These are phyloP conservation scores for Colletotrichum sublineola DNA, from an alignment of 2,329 filamentous ascomycete species.

Conservation along the genomic window DNA sequence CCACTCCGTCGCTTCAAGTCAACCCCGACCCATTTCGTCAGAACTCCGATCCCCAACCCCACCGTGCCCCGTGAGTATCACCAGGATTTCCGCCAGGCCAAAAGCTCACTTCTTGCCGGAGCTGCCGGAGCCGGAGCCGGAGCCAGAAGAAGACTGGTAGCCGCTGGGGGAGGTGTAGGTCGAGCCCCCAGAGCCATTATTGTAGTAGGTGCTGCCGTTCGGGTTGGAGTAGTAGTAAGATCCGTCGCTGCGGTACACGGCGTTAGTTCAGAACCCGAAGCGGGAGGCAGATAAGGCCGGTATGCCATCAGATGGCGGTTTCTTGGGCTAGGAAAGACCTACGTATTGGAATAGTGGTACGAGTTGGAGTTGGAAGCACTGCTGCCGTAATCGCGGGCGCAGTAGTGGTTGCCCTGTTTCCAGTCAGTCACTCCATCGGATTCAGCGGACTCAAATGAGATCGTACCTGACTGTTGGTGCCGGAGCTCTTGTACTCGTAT, in stretches of 20 bases:
- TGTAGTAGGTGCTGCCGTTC: slow-evolving; percentile 77
- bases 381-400: slow-evolving; percentile 73
- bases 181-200: slow-evolving; percentile 68
- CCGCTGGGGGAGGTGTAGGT: slow-evolving; percentile 72
- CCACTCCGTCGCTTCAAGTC: background rate
- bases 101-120: slow-evolving; percentile 34
- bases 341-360: slow-evolving; percentile 78
- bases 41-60: background rate
- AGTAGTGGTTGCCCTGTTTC: slow-evolving; percentile 75
- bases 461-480: slow-evolving; percentile 73
- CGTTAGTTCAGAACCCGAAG: slow-evolving; percentile 2
- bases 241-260: slow-evolving; percentile 61
- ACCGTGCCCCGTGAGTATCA: background rate
- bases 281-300: background rate
- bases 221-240: slow-evolving; percentile 82
- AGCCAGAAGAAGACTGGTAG: slow-evolving; percentile 46
- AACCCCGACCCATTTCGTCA: background rate
- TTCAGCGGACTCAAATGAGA: no score
- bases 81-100: background rate
- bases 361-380: slow-evolving; percentile 68
- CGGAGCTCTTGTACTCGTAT: slow-evolving; percentile 63
- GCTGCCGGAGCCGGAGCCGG: slow-evolving; percentile 35
- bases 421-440: background rate
- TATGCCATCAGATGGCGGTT: background rate
- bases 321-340: slow-evolving; percentile 45